Evolutionary conservation across 1,139 yeast species (phyloP).

Genomic region (Pneumocystis jirovecii): DNA sequence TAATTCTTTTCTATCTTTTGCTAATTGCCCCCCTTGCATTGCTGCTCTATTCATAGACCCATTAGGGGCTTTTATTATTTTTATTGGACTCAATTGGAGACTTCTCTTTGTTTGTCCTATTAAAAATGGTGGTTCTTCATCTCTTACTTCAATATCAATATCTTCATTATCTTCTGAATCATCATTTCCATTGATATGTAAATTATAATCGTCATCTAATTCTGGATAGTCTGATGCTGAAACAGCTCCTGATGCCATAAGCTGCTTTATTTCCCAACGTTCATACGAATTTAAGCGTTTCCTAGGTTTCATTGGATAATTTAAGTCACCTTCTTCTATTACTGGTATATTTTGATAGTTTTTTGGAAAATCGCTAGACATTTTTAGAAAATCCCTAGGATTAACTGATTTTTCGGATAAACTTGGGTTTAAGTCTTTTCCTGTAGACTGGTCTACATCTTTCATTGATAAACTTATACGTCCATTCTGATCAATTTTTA

Average conservation of each 20-base stretch:
- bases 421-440: slow-evolving; percentile 28
- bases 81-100: slow-evolving; percentile 37
- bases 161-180: slow-evolving; percentile 37
- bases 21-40: slow-evolving; percentile 53
- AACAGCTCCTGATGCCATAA: slow-evolving; percentile 65
- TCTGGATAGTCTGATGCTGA: slow-evolving; percentile 61
- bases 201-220: slow-evolving; percentile 36
- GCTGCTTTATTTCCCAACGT: slow-evolving; percentile 75
- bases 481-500: slow-evolving; percentile 30
- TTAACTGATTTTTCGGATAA: not conserved
- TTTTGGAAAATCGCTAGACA: slow-evolving; percentile 6
- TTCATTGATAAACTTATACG: slow-evolving; percentile 51
- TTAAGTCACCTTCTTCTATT: slow-evolving; percentile 5
- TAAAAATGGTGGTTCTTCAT: slow-evolving; percentile 57
- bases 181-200: slow-evolving; percentile 20
- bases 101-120: slow-evolving; percentile 38
- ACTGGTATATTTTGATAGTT: slow-evolving; percentile 3
- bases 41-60: slow-evolving; percentile 73
- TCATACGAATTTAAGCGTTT: slow-evolving; percentile 68
- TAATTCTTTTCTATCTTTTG: slow-evolving; percentile 50
- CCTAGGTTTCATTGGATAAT: slow-evolving; percentile 14
- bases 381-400: slow-evolving; percentile 8
- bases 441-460: slow-evolving; percentile 58
- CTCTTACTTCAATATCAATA: slow-evolving; percentile 58
- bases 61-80: slow-evolving; percentile 53